Conservation (phyloP, 2,329 filamentous ascomycete species). For the Ascochyta koolunga region DNA sequence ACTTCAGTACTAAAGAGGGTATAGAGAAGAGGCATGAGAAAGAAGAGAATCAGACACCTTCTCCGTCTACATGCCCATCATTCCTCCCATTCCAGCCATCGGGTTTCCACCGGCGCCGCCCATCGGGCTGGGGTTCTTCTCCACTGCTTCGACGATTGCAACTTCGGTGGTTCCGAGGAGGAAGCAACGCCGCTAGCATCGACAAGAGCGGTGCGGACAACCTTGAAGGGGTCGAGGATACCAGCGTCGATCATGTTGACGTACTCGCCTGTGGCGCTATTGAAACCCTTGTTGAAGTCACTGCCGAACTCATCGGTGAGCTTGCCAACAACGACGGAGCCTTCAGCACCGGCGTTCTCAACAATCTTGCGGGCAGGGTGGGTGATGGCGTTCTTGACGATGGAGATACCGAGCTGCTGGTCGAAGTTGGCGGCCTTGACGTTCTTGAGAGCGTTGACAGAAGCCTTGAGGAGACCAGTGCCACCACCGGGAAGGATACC, state of each 20-base stretch:
- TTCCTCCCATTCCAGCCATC: conserved; percentile 58
- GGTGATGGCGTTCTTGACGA: conserved; percentile 98
- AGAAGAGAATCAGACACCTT: conserved; percentile 20
- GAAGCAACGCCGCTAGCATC: conserved; percentile 94
- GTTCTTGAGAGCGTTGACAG: conserved; percentile 80
- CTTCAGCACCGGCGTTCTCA: conserved; percentile 96
- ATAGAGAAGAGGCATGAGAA: conserved; percentile 41
- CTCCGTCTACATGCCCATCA: conserved; percentile 65
- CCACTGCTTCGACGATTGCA: conserved; percentile 95
- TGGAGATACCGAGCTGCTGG: conserved; percentile 96
- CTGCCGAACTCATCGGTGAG: conserved; percentile 88
- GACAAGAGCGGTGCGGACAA: conserved; percentile 92
- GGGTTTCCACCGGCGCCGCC: conserved; percentile 66
- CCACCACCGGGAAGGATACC: conserved; percentile 98
- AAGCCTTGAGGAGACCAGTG: conserved; percentile 96
- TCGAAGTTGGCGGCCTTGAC: conserved; percentile 96
- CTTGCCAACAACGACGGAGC: conserved; percentile 96
- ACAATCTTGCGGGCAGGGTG: conserved; percentile 93
- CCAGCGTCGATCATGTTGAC: conserved; percentile 97
- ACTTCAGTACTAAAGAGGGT: conserved; percentile 40
- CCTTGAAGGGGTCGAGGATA: conserved; percentile 99
- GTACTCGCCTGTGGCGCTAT: conserved; percentile 96
- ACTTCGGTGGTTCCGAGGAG: conserved; percentile 98
- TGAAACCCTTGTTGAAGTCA: conserved; percentile 98
- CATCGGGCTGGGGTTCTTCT: conserved; percentile 69